Evolutionary conservation across 345 rosid genomes (phyloP).

Genomic region (Passiflora organensis): DNA sequence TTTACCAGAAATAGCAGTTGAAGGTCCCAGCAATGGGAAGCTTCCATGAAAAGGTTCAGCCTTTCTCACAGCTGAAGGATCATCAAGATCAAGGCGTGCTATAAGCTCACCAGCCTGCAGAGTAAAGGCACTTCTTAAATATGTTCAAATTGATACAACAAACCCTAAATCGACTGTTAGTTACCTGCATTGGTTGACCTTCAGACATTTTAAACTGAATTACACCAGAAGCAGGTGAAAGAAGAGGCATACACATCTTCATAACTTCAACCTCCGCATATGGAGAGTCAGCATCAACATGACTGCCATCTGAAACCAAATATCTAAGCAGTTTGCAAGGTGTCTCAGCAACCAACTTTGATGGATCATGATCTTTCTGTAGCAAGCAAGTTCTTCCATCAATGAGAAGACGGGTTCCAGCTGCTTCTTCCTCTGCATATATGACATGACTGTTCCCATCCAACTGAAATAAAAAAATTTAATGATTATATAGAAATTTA

Average conservation of each 20-base stretch:
- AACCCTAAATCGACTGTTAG: conserved; percentile 5
- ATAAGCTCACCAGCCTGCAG: conserved; percentile 96
- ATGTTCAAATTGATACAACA: not conserved
- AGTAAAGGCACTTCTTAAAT: conserved; percentile 16
- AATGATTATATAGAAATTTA: not conserved
- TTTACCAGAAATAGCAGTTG: conserved; percentile 92
- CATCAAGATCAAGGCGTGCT: conserved; percentile 92
- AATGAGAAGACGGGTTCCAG: conserved; percentile 98
- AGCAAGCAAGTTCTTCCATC: conserved; percentile 99
- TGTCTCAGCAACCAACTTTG: conserved; percentile 92
- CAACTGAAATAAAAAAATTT: conserved; percentile 46
- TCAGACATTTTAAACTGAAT: conserved; percentile 81
- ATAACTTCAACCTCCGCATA: conserved; percentile 99
- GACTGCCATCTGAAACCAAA: conserved; percentile 84
- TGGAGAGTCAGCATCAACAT: conserved; percentile 86
- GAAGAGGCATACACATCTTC: conserved; percentile 99
- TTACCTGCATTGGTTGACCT: conserved; percentile 99
- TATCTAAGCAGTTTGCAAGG: conserved; percentile 97
- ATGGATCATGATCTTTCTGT: conserved; percentile 99
- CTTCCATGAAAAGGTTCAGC: conserved; percentile 93
- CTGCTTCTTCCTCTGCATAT: conserved; percentile 99
- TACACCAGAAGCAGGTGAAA: conserved; percentile 94
- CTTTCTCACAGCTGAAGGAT: conserved; percentile 98
- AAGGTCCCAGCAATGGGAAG: conserved; percentile 83
- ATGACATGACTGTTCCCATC: conserved; percentile 98